Evolutionary conservation across 2,329 filamentous ascomycete species (phyloP).

Genomic region (Alternaria conjuncta): DNA sequence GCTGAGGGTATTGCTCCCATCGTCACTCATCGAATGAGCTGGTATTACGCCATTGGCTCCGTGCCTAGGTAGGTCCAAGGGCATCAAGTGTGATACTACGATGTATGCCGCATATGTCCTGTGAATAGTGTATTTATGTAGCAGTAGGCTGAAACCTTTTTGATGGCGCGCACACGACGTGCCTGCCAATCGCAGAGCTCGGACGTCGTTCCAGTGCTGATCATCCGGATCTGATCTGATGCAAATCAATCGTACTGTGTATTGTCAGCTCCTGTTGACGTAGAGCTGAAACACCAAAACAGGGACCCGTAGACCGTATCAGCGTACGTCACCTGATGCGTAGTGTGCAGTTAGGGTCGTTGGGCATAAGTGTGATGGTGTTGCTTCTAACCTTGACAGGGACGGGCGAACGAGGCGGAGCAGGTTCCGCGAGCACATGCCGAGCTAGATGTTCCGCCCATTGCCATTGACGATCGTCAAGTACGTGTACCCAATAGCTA

Average conservation of each 20-base stretch:
- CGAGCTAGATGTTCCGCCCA: slow-evolving; percentile 3
- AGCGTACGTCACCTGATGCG: neutral
- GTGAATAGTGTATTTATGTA: neutral
- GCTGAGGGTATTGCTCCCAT: neutral
- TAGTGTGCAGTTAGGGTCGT: neutral
- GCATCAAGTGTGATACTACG: neutral
- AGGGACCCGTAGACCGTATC: neutral
- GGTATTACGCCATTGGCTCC: neutral
- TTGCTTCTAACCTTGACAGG: neutral
- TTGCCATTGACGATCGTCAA: slow-evolving; percentile 1
- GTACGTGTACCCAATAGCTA: slow-evolving; percentile 4
- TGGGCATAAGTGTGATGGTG: neutral
- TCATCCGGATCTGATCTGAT: neutral
- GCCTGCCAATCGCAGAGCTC: neutral
- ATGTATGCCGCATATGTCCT: neutral
- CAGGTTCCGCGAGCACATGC: neutral
- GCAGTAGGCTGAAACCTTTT: neutral
- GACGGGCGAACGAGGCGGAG: slow-evolving; percentile 1
- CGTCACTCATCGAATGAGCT: neutral
- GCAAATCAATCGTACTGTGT: neutral
- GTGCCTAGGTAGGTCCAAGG: neutral
- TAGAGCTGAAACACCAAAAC: neutral
- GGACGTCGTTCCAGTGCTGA: neutral
- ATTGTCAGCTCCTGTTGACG: neutral
- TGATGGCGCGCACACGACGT: neutral